These are phyloP conservation scores for apple (Malus domestica) DNA, from an alignment of 306 rosid species.

Conservation along the genomic window DNA sequence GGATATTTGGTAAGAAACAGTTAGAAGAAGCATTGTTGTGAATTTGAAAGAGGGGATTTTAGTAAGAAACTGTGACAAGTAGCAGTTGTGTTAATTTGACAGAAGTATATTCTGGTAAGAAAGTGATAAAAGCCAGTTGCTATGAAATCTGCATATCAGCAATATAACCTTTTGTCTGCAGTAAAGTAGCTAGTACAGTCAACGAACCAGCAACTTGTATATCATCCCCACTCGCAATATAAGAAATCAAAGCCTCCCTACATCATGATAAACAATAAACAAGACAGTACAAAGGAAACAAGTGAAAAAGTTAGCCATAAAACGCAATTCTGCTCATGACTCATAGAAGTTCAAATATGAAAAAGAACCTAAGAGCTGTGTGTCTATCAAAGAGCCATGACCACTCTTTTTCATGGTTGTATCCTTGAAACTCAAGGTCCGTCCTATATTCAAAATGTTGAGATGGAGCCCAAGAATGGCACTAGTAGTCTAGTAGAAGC, in stretches of 20 bases:
- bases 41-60: background rate
- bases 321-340: background rate
- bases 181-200: slow-evolving; percentile 61
- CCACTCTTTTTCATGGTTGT: background rate
- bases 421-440: background rate
- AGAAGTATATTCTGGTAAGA: slow-evolving; percentile 3
- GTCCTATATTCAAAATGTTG: background rate
- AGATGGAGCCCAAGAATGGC: background rate
- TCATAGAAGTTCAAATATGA: background rate
- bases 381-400: too few species aligned
- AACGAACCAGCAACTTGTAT: slow-evolving; percentile 70
- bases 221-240: slow-evolving; percentile 63
- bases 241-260: slow-evolving; percentile 75
- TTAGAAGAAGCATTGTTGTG: background rate
- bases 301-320: background rate
- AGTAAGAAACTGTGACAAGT: background rate
- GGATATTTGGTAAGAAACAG: slow-evolving; percentile 21
- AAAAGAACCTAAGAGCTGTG: background rate
- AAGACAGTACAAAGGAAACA: background rate
- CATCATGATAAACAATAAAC: slow-evolving; percentile 4
- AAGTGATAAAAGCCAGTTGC: slow-evolving; percentile 8
- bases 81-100: background rate
- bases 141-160: slow-evolving; percentile 15
- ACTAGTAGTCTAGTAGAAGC: background rate
- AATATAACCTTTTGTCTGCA: slow-evolving; percentile 85